These are phyloP conservation scores for Tylopilus sp. DNA, from an alignment of 768 basidiomycete species.

Conservation along the genomic window DNA sequence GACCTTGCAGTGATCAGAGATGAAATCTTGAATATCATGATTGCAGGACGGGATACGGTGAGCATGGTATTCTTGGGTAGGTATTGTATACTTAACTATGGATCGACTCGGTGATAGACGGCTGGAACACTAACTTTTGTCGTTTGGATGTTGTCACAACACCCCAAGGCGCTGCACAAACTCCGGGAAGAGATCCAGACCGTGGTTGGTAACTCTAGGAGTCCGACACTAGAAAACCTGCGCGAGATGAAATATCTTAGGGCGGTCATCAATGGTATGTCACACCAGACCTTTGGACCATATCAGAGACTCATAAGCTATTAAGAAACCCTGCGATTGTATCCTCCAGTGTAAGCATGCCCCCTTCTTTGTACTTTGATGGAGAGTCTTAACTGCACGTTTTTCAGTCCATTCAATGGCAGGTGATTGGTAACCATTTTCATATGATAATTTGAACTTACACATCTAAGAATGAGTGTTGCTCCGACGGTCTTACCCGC, in stretches of 20 bases:
- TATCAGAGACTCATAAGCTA: background rate
- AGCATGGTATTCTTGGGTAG: background rate
- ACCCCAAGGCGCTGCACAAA: slow-evolving; percentile 28
- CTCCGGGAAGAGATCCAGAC: slow-evolving; percentile 31
- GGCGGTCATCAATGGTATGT: slow-evolving; percentile 37
- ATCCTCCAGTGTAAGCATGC: slow-evolving; percentile 31
- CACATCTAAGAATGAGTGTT: slow-evolving; percentile 18
- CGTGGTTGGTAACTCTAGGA: slow-evolving; percentile 24
- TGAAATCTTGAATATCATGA: slow-evolving; percentile 37
- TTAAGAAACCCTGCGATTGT: slow-evolving; percentile 30
- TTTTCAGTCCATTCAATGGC: slow-evolving; percentile 23
- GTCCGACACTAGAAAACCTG: slow-evolving; percentile 31
- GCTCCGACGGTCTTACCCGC: slow-evolving; percentile 25
- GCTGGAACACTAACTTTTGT: slow-evolving; percentile 30
- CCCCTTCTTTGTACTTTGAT: background rate
- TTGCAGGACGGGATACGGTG: slow-evolving; percentile 36
- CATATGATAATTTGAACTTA: background rate
- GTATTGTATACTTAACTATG: background rate
- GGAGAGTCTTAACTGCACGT: slow-evolving; percentile 1
- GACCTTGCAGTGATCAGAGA: slow-evolving; percentile 33
- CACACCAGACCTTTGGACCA: background rate
- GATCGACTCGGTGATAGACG: slow-evolving; percentile 17
- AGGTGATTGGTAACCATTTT: slow-evolving; percentile 7
- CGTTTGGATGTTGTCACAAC: slow-evolving; percentile 27
- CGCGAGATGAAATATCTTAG: slow-evolving; percentile 39